Evolutionary conservation across 371 early-diverging fungal genomes (phyloP), one percentile per base, ranked within the genome.

Genomic region (Fennellomyces sp.): DNA sequence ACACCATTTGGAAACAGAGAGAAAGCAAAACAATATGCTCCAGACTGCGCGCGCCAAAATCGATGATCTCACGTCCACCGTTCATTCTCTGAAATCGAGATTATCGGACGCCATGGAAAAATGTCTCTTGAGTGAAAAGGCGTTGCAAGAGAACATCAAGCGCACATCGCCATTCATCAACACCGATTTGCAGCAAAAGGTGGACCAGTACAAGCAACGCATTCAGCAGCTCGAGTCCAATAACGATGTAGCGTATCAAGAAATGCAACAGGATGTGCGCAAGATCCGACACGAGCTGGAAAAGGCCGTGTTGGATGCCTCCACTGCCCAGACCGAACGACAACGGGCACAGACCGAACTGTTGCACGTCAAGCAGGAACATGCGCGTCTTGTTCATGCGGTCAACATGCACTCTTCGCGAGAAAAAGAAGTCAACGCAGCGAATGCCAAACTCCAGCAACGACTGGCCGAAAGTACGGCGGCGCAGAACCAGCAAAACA

Each of bases 221-320:
- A n/a, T 39, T 19, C 19, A 38, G 5, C 52, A 60, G 23, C 17
- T 60, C 19, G 39, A 47, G 10, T 25, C 60, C 1, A 27, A 41
- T 15, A 51, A 23, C 17, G 41, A 52, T 0, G 30, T 12, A 17
- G 19, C 23, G 17, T 51, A 39, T n/a, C 45, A 56, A 51, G 45
- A 58, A 27, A n/a, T 57, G 25, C 52, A 63, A 31, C 25, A 48
- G 42, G 58, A 63, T 11, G 33, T 57, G 42, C 15, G 13, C 7
- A 35, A 41, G 25, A 2, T 52, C 15, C 60, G 42, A 5, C 4
- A 13, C 5, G 60, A 60, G 19, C 31, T 60, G 2, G 49, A 60
- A 19, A 21, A 41, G 15, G 31, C 49, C 11, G 52, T 30, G 13
- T 39, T 7, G 28, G 29, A 31, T 27, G 11, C 28, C 19, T 6